These are phyloP conservation scores for Orbilia ellipsospora DNA, from an alignment of 2,329 filamentous ascomycete species.

Conservation along the genomic window DNA sequence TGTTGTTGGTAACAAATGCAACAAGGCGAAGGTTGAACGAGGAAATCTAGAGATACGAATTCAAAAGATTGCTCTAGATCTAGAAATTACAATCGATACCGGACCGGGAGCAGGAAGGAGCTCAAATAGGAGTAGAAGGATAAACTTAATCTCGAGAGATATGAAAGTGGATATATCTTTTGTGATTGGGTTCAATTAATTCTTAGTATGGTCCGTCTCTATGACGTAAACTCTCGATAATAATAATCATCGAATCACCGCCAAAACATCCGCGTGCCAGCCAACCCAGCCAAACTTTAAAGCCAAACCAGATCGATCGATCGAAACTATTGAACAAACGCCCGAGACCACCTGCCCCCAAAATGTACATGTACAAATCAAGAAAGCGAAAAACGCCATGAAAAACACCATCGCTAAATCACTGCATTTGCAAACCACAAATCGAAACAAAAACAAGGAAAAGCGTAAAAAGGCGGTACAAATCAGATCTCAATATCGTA, in stretches of 20 bases:
- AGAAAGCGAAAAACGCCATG: background rate
- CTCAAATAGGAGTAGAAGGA: too few species aligned
- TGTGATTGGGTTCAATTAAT: too few species aligned
- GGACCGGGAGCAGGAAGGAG: too few species aligned
- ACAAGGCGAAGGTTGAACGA: too few species aligned
- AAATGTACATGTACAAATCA: background rate
- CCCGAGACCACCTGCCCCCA: background rate
- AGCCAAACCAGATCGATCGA: background rate
- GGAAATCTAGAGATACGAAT: too few species aligned
- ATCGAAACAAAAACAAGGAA: background rate
- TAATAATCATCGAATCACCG: background rate
- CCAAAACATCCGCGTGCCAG: background rate
- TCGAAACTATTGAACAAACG: too few species aligned
- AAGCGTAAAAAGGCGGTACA: background rate
- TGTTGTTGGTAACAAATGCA: too few species aligned
- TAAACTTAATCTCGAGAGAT: too few species aligned
- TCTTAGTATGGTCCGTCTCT: background rate
- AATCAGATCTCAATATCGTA: background rate
- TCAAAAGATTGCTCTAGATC: too few species aligned
- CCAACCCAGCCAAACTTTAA: background rate
- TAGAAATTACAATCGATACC: too few species aligned
- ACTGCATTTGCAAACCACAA: background rate
- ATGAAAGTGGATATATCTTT: too few species aligned
- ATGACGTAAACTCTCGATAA: conserved; percentile 1
- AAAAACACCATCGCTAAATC: background rate